phyloP scores from a whole-genome alignment of 176 grass and related monocot genomes.

The Rhynchospora tenuis region DNA sequence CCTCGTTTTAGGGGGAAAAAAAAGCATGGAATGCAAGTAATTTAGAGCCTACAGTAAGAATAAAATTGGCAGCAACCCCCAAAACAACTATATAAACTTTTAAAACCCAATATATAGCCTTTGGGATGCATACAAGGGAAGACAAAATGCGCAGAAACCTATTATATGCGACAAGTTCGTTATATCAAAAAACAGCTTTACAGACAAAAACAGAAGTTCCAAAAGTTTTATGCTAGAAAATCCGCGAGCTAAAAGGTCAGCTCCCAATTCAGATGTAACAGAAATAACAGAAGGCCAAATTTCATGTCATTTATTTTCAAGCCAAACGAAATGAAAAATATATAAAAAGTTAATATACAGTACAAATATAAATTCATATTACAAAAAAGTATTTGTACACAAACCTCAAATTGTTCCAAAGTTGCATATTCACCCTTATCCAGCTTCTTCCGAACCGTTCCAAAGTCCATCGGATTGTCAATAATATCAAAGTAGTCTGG shows the following conservation, averaged over 20 bases:
- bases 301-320: background rate
- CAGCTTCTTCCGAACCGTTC: constrained; percentile 72
- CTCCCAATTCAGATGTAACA: background rate
- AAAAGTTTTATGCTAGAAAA: background rate
- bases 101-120: background rate
- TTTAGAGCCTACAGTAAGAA: background rate
- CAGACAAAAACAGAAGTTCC: constrained; percentile 1
- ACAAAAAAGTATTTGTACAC: background rate
- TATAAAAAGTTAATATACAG: background rate
- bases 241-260: background rate
- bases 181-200: background rate
- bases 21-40: background rate
- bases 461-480: constrained; percentile 95
- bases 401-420: constrained; percentile 94
- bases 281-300: background rate
- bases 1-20: too few relatives aligned
- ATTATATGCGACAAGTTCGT: background rate
- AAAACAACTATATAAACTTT: background rate
- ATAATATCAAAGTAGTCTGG: constrained; percentile 96
- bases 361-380: background rate
- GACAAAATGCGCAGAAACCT: background rate
- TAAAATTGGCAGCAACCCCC: background rate
- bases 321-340: background rate
- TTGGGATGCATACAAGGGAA: background rate
- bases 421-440: constrained; percentile 48